Conservation (phyloP, 179 eudicot species). For the Amaranthus tricolor region DNA sequence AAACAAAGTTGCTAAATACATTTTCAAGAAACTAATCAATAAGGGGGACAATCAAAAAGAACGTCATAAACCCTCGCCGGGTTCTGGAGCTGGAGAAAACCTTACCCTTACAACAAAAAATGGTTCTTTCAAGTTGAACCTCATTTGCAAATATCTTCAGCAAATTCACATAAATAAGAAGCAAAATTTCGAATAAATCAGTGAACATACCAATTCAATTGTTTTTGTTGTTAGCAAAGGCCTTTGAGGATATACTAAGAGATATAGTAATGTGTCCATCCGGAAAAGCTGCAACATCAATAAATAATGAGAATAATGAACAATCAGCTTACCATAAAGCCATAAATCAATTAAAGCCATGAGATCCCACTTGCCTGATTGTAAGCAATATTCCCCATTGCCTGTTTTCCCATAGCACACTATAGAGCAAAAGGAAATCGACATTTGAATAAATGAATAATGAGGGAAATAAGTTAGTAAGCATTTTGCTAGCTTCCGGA, state of each 20-base stretch:
- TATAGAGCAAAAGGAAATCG: conserved; percentile 18
- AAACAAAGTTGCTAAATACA: background rate
- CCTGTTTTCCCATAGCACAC: conserved; percentile 99
- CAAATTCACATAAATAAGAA: background rate
- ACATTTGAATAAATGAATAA: conserved; percentile 1
- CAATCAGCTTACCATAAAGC: conserved; percentile 9
- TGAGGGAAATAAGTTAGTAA: conserved; percentile 1
- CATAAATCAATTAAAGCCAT: background rate
- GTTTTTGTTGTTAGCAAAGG: conserved; percentile 92
- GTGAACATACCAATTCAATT: conserved; percentile 85
- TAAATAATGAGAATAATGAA: conserved; percentile 8
- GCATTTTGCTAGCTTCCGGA: background rate
- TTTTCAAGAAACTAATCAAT: background rate
- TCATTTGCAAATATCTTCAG: too few species aligned
- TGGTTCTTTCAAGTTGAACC: background rate
- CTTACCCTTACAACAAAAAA: background rate
- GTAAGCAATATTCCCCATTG: conserved; percentile 99
- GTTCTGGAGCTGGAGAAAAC: too few species aligned
- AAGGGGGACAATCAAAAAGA: background rate
- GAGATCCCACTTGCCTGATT: conserved; percentile 69
- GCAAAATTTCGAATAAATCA: background rate
- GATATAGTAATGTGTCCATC: conserved; percentile 85
- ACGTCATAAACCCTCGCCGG: background rate
- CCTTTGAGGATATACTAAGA: conserved; percentile 92
- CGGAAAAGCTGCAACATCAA: conserved; percentile 57